Base-by-base conservation (phyloP, 179 eudicot species). In the Gypsophila paniculata region DNA sequence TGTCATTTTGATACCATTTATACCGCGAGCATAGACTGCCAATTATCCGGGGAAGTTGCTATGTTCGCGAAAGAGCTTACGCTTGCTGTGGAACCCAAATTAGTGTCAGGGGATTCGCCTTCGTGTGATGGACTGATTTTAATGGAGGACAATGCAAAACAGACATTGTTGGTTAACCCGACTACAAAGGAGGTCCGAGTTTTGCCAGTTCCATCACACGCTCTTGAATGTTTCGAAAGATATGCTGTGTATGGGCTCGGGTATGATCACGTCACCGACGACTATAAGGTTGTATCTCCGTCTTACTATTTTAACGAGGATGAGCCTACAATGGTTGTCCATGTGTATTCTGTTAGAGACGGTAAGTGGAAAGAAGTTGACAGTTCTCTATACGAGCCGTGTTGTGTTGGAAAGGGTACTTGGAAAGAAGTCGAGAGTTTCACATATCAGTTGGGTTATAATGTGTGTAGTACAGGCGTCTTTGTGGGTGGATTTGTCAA, bases 121-220 rank as follows among this genome's bases (percentile, higher is more conserved):
- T 61, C 78, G 25, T 75, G 78, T 69, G 78, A 75, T 52, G 70
- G 74, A 59, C 69, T 75, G 22, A 18, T 69, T 2, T 22, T 75
- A 8, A 9, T 70, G 23, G 2, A 0, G 15, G 46, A 52, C 38
- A 42, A 51, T 17, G 7, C 38, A 8, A 5, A 34, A 3, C 61
- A n/a, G 7, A 38, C 69, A 36, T 44, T 44, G 49, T n/a, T n/a
- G n/a, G 44, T 69, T 13, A 75, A 75, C 38, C 70, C 74, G n/a
- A 52, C 65, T 55, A 76, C 79, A 0, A 70, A 21, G 11, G 65
- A 53, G 38, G 18, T 44, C 15, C 66, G 54, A 26, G 57, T 3
- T 15, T 34, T 76, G 51, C 64, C 70, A 1, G 9, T 1, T n/a
- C 63, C 74, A 4, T 65, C 58, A 15, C 71, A 15, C 62, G 59